These are phyloP conservation scores for Lasiodiplodia sp. DNA, from an alignment of 2,329 filamentous ascomycete genomes.

Conservation along the genomic window DNA sequence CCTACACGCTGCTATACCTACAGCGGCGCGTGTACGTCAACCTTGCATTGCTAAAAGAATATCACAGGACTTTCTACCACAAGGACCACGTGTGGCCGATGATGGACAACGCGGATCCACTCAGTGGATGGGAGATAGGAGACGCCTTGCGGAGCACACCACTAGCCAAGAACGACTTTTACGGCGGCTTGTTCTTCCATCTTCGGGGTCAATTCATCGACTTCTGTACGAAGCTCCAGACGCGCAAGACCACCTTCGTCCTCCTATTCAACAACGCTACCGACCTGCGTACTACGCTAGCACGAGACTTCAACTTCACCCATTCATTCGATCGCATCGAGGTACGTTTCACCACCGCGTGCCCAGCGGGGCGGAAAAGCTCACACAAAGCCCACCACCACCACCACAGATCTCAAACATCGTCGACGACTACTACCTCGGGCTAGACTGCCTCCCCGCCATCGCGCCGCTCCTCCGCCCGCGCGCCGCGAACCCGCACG, in stretches of 20 bases:
- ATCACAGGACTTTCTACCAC: constrained; percentile 43
- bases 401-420: constrained; percentile 47
- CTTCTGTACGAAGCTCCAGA: constrained; percentile 42
- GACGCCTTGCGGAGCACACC: constrained; percentile 40
- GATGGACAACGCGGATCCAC: constrained; percentile 49
- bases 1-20: too few relatives aligned
- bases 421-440: constrained; percentile 47
- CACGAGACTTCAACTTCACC: neutral
- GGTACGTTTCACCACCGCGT: constrained; percentile 36
- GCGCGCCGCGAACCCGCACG: constrained; percentile 45
- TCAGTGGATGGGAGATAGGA: constrained; percentile 45
- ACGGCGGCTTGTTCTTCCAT: constrained; percentile 50
- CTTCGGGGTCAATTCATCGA: constrained; percentile 40
- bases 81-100: constrained; percentile 44
- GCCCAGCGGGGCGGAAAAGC: neutral
- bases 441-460: constrained; percentile 37
- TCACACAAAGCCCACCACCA: neutral
- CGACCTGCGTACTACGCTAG: neutral
- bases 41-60: too few relatives aligned
- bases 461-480: constrained; percentile 47
- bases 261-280: constrained; percentile 40
- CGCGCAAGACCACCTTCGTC: constrained; percentile 37
- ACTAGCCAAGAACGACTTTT: constrained; percentile 45
- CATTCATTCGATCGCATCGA: constrained; percentile 49
- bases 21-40: too few relatives aligned